Base-by-base conservation (phyloP, 441 rosid species). In the Viola pubescens region DNA sequence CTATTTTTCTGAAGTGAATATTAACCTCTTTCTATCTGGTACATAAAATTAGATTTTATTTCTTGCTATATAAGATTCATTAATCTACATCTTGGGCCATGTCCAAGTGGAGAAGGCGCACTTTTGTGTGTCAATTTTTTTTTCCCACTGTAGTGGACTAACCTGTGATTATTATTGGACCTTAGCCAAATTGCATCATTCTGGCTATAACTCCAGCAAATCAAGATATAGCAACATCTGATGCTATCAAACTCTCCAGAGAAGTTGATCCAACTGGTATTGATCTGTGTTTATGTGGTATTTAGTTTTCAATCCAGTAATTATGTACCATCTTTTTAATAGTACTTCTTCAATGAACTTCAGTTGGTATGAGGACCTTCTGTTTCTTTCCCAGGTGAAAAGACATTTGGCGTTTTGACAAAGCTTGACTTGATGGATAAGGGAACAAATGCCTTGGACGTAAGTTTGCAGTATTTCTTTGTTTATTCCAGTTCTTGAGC, bases 361-460 rank as follows among this genome's bases (percentile, higher is more conserved):
- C 43, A 13, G 37, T 64, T 40, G 44, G 52, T 38, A 9, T 7
- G 10, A 2, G 51, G n/a, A 5, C 54, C 12, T 51, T 42, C n/a
- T 65, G 37, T 43, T 66, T 45, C n/a, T 59, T 52, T 60, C 34
- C 14, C 65, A 91, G 98, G 97, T 56, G 90, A 86, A 69, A 82
- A 94, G 79, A 89, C 97, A 57, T 87, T 83, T 70, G 98, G 98
- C 41, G 98, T 89, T 63, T 64, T 89, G 60, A 92, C 98, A 47
- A 92, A 92, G 80, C 82, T 89, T 67, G 98, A 92, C 77, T 64
- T 92, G 80, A 26, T 26, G 34, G 34, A 26, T 26, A 26, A 26
- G 34, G 34, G 34, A 26, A 26, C 34, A 26, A 26, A 92, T 89
- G 97, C 96, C 45, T 59, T 84, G 65, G 96, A 84, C 37, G 94